Conservation (phyloP, 75 land plant genomes). For the Pinus albicaulis region DNA sequence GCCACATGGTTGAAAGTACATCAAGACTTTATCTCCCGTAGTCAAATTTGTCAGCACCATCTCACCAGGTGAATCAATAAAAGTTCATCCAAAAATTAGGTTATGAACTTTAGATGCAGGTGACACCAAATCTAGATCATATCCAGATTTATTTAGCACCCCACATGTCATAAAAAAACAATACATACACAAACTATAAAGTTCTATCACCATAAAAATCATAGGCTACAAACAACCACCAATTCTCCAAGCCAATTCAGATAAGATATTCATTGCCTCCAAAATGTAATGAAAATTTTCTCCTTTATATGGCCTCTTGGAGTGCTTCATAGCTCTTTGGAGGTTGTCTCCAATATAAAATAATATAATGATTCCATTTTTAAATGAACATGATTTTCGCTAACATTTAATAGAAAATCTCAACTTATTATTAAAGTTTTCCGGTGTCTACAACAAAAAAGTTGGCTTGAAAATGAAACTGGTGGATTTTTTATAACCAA, state of each 20-base stretch:
- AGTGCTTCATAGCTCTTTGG: not conserved
- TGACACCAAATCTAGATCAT: constrained; percentile 82
- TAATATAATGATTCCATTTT: not conserved
- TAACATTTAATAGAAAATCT: not conserved
- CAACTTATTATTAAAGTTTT: too few relatives aligned
- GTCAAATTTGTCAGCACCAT: constrained; percentile 95
- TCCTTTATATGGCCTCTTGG: not conserved
- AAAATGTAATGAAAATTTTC: not conserved
- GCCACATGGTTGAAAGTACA: constrained; percentile 98
- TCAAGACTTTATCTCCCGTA: constrained; percentile 91
- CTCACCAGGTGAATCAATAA: constrained; percentile 96
- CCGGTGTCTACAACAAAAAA: not conserved
- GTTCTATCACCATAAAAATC: not conserved
- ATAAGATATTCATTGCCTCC: not conserved
- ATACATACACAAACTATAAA: not conserved
- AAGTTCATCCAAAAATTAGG: constrained; percentile 97
- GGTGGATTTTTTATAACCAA: not conserved
- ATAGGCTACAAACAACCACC: not conserved
- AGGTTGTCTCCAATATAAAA: not conserved
- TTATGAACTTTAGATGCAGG: constrained; percentile 97
- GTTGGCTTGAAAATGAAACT: not conserved
- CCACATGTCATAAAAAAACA: constrained; percentile 72
- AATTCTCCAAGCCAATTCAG: not conserved
- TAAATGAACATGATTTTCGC: not conserved
- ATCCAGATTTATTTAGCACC: constrained; percentile 76